Evolutionary conservation across 179 eudicot genomes (phyloP), one percentile per base, ranked within the genome.

Genomic region (Corrigiola litoralis): DNA sequence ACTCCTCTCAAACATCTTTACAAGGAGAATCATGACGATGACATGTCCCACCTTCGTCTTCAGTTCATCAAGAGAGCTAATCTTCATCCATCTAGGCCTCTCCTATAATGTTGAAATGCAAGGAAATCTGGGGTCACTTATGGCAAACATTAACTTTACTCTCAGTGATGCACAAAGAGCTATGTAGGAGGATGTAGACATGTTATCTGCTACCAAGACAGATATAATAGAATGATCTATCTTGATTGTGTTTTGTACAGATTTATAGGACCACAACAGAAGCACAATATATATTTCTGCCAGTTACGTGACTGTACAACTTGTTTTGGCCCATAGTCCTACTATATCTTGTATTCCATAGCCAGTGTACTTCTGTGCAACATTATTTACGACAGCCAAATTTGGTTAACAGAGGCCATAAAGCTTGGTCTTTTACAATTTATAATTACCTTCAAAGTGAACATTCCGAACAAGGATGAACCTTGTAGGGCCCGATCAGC

Each of bases 1-100:
- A 85, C 99, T 94, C 78, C 96, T 90, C 77, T 94, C 97, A 33
- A 94, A 94, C 99, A 94, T 94, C 80, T 94, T 94, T 48, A 90
- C 97, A 1, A 94, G 75, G 65, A 91, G 90, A 74, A 94, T 90
- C 99, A 94, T 94, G 51, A 94, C 97, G 3, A 90, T 90, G 0
- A 88, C 96, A 66, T 94, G 97, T 18, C 97, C 99, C 17, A 94
- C 96, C 78, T 88, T 94, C 8, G 99, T 94, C 82, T 94, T 94
- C 61, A 94, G 57, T 67, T 88, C 96, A 21, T 85, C 96, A 4
- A 94, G 95, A 5, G 99, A 94, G 78, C 87, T 81, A 44, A 92
- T 89, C 71, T 89, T 87, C 98, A 92, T 92, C 98, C 96, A 92
- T 75, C 77, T 76, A 14, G 96, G 99, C 73, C 99, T 83, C 81